These are phyloP conservation scores for Arachnopeziza araneosa DNA, from an alignment of 2,329 filamentous ascomycete species.

Conservation along the genomic window DNA sequence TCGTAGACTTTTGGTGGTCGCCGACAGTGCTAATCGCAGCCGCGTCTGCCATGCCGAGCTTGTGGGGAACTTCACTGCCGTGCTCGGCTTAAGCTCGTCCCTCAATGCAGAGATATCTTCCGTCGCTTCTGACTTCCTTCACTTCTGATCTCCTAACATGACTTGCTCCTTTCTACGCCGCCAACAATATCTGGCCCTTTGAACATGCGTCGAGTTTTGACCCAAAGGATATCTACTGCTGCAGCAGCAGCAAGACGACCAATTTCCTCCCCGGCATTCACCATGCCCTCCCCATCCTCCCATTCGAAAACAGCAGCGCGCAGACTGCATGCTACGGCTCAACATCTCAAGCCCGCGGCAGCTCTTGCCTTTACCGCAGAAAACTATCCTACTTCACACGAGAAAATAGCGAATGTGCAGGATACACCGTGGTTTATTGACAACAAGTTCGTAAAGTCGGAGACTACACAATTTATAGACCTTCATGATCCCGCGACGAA, in stretches of 20 bases:
- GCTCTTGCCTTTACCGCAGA: constrained; percentile 51
- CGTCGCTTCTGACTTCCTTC: neutral
- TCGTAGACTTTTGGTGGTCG: too few relatives aligned
- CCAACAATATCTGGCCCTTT: neutral
- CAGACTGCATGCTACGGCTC: constrained; percentile 52
- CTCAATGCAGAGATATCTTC: neutral
- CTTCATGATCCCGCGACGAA: constrained; percentile 80
- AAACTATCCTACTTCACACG: constrained; percentile 66
- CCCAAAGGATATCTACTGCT: constrained; percentile 23
- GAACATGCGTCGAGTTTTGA: constrained; percentile 29
- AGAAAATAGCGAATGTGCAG: constrained; percentile 58
- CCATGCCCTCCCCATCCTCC: constrained; percentile 22
- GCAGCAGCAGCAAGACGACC: constrained; percentile 21
- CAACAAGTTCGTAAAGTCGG: constrained; percentile 68
- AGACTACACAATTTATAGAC: constrained; percentile 68
- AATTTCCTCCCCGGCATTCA: constrained; percentile 22
- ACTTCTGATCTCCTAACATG: neutral
- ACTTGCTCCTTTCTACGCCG: neutral
- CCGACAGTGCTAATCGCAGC: too few relatives aligned
- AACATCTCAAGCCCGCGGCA: constrained; percentile 47
- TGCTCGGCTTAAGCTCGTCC: too few relatives aligned
- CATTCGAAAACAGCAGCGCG: constrained; percentile 37
- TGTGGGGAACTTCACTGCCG: too few relatives aligned
- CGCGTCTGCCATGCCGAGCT: too few relatives aligned
- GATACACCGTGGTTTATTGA: constrained; percentile 79